Evolutionary conservation across 495 filamentous ascomycete species (phyloP).

Genomic region (Podospora pseudoanserina): DNA sequence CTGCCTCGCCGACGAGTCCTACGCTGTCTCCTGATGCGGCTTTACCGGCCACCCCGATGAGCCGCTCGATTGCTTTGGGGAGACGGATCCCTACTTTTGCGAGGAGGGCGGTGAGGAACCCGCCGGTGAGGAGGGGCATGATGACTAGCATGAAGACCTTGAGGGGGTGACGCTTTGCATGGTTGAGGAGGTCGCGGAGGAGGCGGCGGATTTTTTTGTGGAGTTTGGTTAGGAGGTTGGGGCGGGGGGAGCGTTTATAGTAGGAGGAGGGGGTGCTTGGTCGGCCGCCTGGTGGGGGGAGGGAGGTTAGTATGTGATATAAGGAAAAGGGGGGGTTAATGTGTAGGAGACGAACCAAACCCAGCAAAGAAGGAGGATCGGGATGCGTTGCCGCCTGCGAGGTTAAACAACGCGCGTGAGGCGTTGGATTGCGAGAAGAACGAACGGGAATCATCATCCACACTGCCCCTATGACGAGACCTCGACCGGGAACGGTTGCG

Average conservation of each 20-base stretch:
- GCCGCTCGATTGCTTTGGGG: constrained; percentile 54
- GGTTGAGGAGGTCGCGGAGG: constrained; percentile 68
- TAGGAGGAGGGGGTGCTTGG: constrained; percentile 50
- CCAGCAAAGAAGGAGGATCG: constrained; percentile 38
- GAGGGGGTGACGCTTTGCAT: constrained; percentile 71
- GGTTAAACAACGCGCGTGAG: not conserved
- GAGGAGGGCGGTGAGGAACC: constrained; percentile 68
- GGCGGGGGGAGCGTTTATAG: constrained; percentile 70
- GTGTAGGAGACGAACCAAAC: constrained; percentile 33
- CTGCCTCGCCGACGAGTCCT: constrained; percentile 51
- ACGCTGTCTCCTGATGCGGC: constrained; percentile 55
- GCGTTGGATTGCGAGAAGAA: not conserved
- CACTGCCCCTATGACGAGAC: constrained; percentile 25
- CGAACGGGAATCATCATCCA: constrained; percentile 23
- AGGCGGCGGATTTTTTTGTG: constrained; percentile 67
- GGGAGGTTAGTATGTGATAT: constrained; percentile 34
- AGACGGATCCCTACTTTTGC: constrained; percentile 71
- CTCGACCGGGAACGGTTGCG: constrained; percentile 20
- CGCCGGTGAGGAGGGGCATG: constrained; percentile 78
- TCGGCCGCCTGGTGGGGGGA: not conserved
- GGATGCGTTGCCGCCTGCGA: not conserved
- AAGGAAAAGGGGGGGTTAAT: constrained; percentile 46
- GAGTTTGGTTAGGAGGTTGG: constrained; percentile 68
- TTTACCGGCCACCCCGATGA: constrained; percentile 52
- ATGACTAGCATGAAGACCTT: constrained; percentile 83